phyloP scores from a whole-genome alignment of 2,329 filamentous ascomycete genomes.

The Hypoxylon sp. region DNA sequence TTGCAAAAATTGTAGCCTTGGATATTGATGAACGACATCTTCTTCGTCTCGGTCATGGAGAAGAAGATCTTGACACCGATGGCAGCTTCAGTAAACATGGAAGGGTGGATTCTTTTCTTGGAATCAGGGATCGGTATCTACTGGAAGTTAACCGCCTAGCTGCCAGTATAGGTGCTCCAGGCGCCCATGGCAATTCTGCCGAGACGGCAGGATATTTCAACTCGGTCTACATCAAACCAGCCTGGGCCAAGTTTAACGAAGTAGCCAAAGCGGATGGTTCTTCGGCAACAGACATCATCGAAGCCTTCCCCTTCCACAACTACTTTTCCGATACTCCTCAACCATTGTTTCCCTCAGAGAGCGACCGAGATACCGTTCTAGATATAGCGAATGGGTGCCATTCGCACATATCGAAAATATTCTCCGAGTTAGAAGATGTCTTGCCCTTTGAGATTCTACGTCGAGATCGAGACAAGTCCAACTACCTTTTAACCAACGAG shows the following conservation, averaged over 20 bases:
- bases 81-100: conserved; percentile 93
- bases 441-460: conserved; percentile 94
- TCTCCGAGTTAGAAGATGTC: conserved; percentile 90
- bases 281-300: conserved; percentile 68
- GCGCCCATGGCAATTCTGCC: conserved; percentile 94
- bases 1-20: conserved; percentile 95
- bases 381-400: conserved; percentile 88
- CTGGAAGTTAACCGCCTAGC: conserved; percentile 87
- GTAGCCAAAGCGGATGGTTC: conserved; percentile 63
- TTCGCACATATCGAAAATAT: conserved; percentile 87
- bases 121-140: conserved; percentile 81
- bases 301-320: conserved; percentile 83
- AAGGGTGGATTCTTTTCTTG: conserved; percentile 92
- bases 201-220: conserved; percentile 98
- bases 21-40: conserved; percentile 97
- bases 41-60: conserved; percentile 89
- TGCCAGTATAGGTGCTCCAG: conserved; percentile 82
- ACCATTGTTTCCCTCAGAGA: conserved; percentile 77
- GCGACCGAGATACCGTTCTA: conserved; percentile 71
- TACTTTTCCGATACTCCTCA: conserved; percentile 91
- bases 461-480: conserved; percentile 89
- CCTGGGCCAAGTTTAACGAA: conserved; percentile 87
- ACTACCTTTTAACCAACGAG: conserved; percentile 93
- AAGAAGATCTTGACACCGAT: conserved; percentile 90
- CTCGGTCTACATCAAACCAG: conserved; percentile 85